Evolutionary conservation across 2,329 filamentous ascomycete species (phyloP).

Genomic region (Madurella mycetomatis): DNA sequence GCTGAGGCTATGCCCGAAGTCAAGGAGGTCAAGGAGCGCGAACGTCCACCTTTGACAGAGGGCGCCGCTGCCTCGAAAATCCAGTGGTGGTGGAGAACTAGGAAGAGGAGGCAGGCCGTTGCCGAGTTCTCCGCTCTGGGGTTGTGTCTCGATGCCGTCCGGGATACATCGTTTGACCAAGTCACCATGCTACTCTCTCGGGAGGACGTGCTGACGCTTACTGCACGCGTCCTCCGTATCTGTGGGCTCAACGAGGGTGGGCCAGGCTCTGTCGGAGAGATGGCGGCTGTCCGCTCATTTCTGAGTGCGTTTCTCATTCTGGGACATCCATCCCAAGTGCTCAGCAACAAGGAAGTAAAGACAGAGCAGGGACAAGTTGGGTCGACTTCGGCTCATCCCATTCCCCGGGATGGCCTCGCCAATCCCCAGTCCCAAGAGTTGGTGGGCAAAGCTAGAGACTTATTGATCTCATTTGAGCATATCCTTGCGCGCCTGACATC

Average conservation of each 20-base stretch:
- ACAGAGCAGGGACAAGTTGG: constrained; percentile 55
- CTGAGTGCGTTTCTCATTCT: constrained; percentile 76
- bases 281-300: constrained; percentile 69
- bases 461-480: constrained; percentile 73
- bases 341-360: constrained; percentile 64
- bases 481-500: constrained; percentile 62
- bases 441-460: constrained; percentile 70
- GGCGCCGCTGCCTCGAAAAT: constrained; percentile 62
- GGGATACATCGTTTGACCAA: constrained; percentile 68
- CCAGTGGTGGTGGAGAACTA: constrained; percentile 65
- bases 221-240: constrained; percentile 62
- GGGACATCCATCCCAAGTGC: constrained; percentile 71
- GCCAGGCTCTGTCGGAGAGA: constrained; percentile 59
- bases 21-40: constrained; percentile 48
- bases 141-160: constrained; percentile 65
- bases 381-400: constrained; percentile 39
- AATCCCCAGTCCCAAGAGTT: constrained; percentile 65
- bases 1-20: constrained; percentile 45
- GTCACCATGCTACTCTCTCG: constrained; percentile 65
- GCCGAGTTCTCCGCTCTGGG: constrained; percentile 62
- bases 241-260: constrained; percentile 66
- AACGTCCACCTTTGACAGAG: constrained; percentile 44
- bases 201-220: constrained; percentile 60
- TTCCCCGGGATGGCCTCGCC: constrained; percentile 50
- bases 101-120: constrained; percentile 55